Evolutionary conservation across 176 grass and related monocot species (phyloP).

Genomic region (Oryza punctata): DNA sequence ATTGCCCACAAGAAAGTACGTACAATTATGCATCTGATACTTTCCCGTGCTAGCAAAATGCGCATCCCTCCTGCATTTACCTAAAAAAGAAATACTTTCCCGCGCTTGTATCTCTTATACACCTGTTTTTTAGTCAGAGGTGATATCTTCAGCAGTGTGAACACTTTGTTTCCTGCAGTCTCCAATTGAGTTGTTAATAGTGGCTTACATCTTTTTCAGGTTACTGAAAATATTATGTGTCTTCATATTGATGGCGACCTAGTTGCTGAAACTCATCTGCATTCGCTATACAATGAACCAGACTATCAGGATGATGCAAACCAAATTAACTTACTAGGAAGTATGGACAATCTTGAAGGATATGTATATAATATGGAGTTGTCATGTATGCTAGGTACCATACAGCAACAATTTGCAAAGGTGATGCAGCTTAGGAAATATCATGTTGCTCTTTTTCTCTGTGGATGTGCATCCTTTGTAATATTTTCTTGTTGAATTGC

Average conservation of each 20-base stretch:
- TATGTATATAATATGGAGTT: slow-evolving; percentile 74
- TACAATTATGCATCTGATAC: slow-evolving; percentile 21
- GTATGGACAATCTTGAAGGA: slow-evolving; percentile 59
- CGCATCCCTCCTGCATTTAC: no score
- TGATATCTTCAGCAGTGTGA: background rate
- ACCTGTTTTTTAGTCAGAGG: background rate
- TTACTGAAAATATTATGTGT: slow-evolving; percentile 55
- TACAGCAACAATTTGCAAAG: slow-evolving; percentile 65
- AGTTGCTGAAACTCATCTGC: slow-evolving; percentile 51
- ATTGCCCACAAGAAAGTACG: background rate
- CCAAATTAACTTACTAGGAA: slow-evolving; percentile 64
- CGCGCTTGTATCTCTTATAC: background rate
- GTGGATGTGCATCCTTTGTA: background rate
- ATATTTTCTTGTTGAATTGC: slow-evolving; percentile 29
- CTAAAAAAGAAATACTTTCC: background rate
- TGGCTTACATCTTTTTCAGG: slow-evolving; percentile 44
- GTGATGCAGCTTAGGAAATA: slow-evolving; percentile 45
- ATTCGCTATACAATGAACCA: slow-evolving; percentile 33
- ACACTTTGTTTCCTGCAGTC: no score
- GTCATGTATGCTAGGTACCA: slow-evolving; percentile 45
- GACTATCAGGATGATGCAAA: slow-evolving; percentile 41
- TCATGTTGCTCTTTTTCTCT: background rate
- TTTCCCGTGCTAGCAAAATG: background rate
- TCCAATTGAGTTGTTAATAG: background rate
- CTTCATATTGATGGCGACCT: slow-evolving; percentile 73